phyloP scores from a whole-genome alignment of 352 stramenopile genomes.

The Blastocystis sp. region DNA sequence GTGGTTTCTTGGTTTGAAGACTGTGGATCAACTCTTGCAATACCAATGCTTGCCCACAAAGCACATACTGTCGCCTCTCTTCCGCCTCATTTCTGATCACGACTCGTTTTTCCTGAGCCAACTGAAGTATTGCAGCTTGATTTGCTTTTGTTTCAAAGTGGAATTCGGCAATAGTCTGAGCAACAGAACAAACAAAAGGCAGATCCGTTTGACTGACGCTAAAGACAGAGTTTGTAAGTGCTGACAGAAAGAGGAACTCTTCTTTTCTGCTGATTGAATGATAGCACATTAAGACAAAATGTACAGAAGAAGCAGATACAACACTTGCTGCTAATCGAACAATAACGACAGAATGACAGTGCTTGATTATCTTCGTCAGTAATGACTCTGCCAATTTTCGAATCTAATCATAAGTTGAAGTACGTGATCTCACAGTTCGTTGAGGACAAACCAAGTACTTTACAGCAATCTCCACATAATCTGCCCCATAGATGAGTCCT shows the following conservation, averaged over 20 bases:
- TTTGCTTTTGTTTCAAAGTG: neutral
- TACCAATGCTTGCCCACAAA: neutral
- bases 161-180: neutral
- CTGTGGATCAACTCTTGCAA: neutral
- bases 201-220: neutral
- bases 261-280: neutral
- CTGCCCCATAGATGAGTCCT: neutral
- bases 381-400: neutral
- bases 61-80: neutral
- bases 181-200: neutral
- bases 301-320: neutral
- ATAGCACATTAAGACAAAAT: neutral
- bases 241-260: neutral
- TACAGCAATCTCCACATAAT: neutral
- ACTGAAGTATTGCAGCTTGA: neutral
- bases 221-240: neutral
- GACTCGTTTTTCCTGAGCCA: neutral
- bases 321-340: neutral
- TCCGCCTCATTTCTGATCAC: neutral
- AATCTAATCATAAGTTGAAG: neutral
- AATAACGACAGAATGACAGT: neutral
- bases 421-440: neutral
- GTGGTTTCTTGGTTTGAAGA: neutral
- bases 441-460: neutral
- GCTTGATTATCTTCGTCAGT: neutral